Evolutionary conservation across 1,284 basidiomycete genomes (phyloP).

Genomic region (Cutaneotrichosporon sp.): DNA sequence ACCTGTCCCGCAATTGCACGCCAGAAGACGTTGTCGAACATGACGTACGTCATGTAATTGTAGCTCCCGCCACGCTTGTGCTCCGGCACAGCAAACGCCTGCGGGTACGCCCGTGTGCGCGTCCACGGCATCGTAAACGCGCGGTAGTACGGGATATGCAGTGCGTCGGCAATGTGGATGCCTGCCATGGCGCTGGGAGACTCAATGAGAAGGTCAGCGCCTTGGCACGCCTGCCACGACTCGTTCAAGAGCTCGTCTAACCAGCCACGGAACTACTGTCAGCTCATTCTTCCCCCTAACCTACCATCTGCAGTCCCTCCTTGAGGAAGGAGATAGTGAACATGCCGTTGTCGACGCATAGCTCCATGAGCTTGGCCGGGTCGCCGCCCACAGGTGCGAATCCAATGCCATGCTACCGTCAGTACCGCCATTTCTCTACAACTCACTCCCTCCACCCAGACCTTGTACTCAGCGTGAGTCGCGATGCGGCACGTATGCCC

Average conservation of each 20-base stretch:
- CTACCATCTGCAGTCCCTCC: constrained; percentile 80
- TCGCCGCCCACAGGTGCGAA: constrained; percentile 85
- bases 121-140: constrained; percentile 70
- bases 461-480: constrained; percentile 64
- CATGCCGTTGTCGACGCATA: constrained; percentile 90
- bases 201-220: constrained; percentile 68
- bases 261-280: constrained; percentile 67
- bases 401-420: constrained; percentile 77
- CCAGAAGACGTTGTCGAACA: constrained; percentile 78
- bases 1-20: constrained; percentile 68
- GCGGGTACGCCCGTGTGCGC: constrained; percentile 65
- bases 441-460: constrained; percentile 66
- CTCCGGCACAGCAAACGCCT: constrained; percentile 62
- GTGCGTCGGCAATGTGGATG: constrained; percentile 74
- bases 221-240: constrained; percentile 68
- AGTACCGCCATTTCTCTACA: not conserved
- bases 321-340: constrained; percentile 93
- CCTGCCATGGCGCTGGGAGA: constrained; percentile 73
- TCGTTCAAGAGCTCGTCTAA: constrained; percentile 69
- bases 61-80: constrained; percentile 54
- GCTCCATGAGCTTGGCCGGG: constrained; percentile 64
- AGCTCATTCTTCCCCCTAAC: constrained; percentile 18
- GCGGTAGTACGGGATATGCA: constrained; percentile 66
- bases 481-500: constrained; percentile 61
- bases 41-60: constrained; percentile 52